Conservation (phyloP, 768 basidiomycete genomes). For the Trametes cubensis region DNA sequence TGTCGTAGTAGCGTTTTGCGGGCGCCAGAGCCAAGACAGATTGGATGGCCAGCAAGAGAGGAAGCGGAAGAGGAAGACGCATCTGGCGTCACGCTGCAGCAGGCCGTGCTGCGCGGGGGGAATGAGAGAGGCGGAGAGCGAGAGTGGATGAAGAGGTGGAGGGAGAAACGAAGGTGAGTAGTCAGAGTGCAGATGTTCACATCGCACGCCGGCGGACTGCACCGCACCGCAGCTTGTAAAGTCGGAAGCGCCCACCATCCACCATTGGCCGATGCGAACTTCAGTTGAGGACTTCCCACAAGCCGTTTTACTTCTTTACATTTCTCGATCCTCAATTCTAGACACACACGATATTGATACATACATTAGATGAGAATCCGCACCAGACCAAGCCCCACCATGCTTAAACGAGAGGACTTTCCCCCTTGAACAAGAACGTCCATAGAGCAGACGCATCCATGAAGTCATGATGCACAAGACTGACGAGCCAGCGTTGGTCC, state of each 20-base stretch:
- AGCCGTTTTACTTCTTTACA: too few relatives aligned
- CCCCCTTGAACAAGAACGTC: slow-evolving; percentile 69
- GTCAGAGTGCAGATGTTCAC: slow-evolving; percentile 14
- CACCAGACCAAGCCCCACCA: not conserved
- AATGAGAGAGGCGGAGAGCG: slow-evolving; percentile 1
- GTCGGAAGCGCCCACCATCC: not conserved
- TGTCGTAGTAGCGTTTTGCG: slow-evolving; percentile 56
- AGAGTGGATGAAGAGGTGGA: slow-evolving; percentile 3
- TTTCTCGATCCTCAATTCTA: too few relatives aligned
- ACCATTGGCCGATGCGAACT: too few relatives aligned
- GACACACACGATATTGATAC: not conserved
- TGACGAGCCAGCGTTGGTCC: slow-evolving; percentile 85
- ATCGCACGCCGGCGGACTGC: slow-evolving; percentile 6
- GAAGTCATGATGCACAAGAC: slow-evolving; percentile 92
- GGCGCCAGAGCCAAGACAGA: slow-evolving; percentile 41
- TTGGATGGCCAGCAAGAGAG: slow-evolving; percentile 35
- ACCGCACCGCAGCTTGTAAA: slow-evolving; percentile 5
- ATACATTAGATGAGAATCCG: not conserved
- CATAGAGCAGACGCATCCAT: slow-evolving; percentile 78
- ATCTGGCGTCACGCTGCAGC: slow-evolving; percentile 15
- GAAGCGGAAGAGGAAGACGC: slow-evolving; percentile 31
- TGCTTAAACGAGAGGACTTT: slow-evolving; percentile 13
- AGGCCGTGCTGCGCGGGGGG: slow-evolving; percentile 10
- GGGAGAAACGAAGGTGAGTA: not conserved
- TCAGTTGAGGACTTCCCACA: too few relatives aligned